phyloP scores from a whole-genome alignment of 768 basidiomycete species.

The Mycena venus region DNA sequence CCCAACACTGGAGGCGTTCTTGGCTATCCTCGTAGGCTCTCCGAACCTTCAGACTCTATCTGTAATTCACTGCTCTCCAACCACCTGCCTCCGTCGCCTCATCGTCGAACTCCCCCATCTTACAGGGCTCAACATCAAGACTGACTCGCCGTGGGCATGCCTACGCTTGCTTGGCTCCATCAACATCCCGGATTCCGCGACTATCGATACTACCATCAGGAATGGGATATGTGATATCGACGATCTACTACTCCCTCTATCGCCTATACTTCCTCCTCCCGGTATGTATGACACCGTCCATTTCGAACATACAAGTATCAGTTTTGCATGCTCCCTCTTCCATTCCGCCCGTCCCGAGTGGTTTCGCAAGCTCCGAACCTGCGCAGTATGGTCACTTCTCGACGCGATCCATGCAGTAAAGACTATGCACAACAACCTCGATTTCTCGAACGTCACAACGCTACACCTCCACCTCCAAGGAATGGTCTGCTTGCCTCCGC shows the following conservation, averaged over 20 bases:
- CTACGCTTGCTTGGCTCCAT: conserved; percentile 3
- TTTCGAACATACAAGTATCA: neutral
- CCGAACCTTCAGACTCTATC: conserved; percentile 21
- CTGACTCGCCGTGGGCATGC: conserved; percentile 8
- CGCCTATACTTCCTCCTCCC: neutral
- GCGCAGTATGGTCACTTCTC: neutral
- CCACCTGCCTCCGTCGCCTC: conserved; percentile 11
- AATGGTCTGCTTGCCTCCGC: neutral
- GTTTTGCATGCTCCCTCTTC: neutral
- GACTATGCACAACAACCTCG: neutral
- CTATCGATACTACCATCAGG: neutral
- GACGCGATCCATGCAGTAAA: neutral
- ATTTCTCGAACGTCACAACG: conserved; percentile 11
- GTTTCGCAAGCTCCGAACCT: conserved; percentile 2
- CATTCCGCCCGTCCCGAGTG: conserved; percentile 19
- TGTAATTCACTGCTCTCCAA: conserved; percentile 11
- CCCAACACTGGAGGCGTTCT: conserved; percentile 21
- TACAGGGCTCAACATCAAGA: conserved; percentile 2
- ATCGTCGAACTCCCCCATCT: conserved; percentile 21
- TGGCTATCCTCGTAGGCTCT: conserved; percentile 19
- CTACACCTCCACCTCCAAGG: conserved; percentile 23
- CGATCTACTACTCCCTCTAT: neutral
- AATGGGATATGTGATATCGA: too few species aligned
- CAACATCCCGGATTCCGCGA: conserved; percentile 17
- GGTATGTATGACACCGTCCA: conserved; percentile 5